Evolutionary conservation across 2,329 filamentous ascomycete species (phyloP).

Genomic region (Fusarium sp.): DNA sequence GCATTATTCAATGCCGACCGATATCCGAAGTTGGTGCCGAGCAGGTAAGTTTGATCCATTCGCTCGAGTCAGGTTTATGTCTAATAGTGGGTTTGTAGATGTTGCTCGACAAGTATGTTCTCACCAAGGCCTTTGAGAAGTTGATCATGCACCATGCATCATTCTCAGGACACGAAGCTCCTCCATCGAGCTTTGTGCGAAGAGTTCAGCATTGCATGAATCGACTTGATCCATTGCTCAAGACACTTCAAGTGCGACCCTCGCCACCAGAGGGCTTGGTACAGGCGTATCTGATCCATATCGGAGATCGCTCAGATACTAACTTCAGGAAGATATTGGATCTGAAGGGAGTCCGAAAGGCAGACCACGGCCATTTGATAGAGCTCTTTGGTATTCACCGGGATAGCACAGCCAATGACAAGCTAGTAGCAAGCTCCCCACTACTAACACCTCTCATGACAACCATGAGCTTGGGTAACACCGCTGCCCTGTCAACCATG

Average conservation of each 20-base stretch:
- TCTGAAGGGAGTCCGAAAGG: constrained; percentile 89
- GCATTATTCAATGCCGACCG: constrained; percentile 88
- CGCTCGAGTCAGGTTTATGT: background rate
- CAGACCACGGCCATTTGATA: constrained; percentile 83
- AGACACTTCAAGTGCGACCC: constrained; percentile 93
- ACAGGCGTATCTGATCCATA: constrained; percentile 97
- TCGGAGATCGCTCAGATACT: constrained; percentile 89
- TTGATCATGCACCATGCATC: constrained; percentile 74
- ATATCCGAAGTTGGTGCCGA: constrained; percentile 95
- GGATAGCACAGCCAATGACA: constrained; percentile 78
- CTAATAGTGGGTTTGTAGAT: constrained; percentile 68
- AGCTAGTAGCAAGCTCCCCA: constrained; percentile 76
- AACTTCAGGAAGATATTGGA: constrained; percentile 98
- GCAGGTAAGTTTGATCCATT: constrained; percentile 67
- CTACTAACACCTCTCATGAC: constrained; percentile 75
- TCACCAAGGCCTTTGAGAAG: constrained; percentile 82
- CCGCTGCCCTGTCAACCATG: constrained; percentile 54
- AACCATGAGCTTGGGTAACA: constrained; percentile 53
- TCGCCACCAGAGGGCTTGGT: constrained; percentile 93
- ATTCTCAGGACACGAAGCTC: constrained; percentile 54
- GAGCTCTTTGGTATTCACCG: constrained; percentile 87
- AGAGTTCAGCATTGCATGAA: constrained; percentile 86
- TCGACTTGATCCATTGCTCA: constrained; percentile 91
- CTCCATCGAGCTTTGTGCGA: constrained; percentile 77
- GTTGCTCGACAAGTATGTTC: constrained; percentile 92